phyloP scores from a whole-genome alignment of 1,284 basidiomycete genomes.

The Sporisorium sorghi region DNA sequence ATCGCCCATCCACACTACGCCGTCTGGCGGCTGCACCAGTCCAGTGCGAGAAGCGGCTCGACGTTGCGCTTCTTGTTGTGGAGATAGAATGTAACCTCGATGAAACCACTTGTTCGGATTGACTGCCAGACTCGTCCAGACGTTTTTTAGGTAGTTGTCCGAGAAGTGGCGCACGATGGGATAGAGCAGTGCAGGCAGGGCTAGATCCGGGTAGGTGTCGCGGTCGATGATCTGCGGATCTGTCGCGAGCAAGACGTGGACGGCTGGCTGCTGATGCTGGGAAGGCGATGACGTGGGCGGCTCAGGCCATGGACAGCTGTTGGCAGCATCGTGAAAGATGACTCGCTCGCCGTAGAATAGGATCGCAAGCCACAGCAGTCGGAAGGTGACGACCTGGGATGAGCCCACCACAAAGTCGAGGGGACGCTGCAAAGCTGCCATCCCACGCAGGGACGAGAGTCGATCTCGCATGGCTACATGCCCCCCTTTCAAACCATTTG shows the following conservation, averaged over 20 bases:
- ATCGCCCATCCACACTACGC: constrained; percentile 56
- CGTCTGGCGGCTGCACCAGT: constrained; percentile 39
- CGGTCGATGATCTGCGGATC: constrained; percentile 54
- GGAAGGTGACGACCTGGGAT: constrained; percentile 27
- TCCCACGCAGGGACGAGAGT: constrained; percentile 3
- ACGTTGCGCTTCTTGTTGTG: constrained; percentile 8
- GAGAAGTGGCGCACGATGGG: constrained; percentile 45
- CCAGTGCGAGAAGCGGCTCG: neutral
- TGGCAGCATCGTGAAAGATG: constrained; percentile 40
- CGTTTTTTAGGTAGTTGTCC: constrained; percentile 51
- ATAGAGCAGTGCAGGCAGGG: constrained; percentile 17
- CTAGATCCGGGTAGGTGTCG: constrained; percentile 39
- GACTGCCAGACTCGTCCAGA: constrained; percentile 36
- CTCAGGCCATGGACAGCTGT: constrained; percentile 33
- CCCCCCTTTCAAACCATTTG: constrained; percentile 6
- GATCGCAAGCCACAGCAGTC: constrained; percentile 35
- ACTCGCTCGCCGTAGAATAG: constrained; percentile 43
- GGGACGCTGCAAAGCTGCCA: constrained; percentile 14
- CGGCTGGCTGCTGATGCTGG: constrained; percentile 8
- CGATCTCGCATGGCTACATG: constrained; percentile 18
- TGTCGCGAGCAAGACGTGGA: constrained; percentile 42
- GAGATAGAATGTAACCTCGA: constrained; percentile 20
- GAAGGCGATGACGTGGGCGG: constrained; percentile 16
- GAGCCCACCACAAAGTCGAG: constrained; percentile 20
- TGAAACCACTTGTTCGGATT: constrained; percentile 47